Evolutionary conservation across 257 asterid species (phyloP), one percentile per base, ranked within the genome.

Genomic region (Ehretia macrophylla): DNA sequence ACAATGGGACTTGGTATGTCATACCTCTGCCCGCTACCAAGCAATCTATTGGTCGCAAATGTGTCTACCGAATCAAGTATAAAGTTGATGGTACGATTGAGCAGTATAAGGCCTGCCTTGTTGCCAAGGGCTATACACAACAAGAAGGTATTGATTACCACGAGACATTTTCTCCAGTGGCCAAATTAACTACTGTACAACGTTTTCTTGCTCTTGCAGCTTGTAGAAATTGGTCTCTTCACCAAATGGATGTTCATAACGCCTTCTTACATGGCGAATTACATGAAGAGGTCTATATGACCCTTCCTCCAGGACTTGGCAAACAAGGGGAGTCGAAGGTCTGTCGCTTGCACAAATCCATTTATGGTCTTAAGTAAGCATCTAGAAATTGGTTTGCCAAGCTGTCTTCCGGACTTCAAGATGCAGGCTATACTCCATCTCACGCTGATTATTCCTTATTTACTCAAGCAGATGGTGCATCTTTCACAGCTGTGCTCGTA

Each of bases 61-160:
- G 51, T 54, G 52, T 35, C 14, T 59, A 58, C 49, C 17, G 17
- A 0, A n/a, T 60, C n/a, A 52, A 59, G 17, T 1, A 47, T 0
- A 40, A 51, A 13, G 16, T 17, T 20, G 50, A 62, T 49, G 59
- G 48, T 0, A 45, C 49, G 8, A 5, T 62, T 13, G 37, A 67
- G n/a, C 16, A 45, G 14, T 17, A 44, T 1, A 59, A 39, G 56
- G 63, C 51, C 4, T 8, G 42, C 12, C 11, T 57, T 12, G 63
- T 51, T 16, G 42, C 58, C 0, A 49, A 62, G 13, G 63, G 64
- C 13, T 55, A 55, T 56, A 20, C 75, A 5, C 60, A 56, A 4
- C 11, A 19, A 5, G 49, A 17, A 49, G 51, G 65, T 0, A 27
- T 56, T 9, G 54, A 58, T 14, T 64, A 63, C 8, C 51, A 0